Percentiles rank a stretch among this genome's conserved stretches.
phyloP scores from a whole-genome alignment of 805 yeast genomes.

The Monosporozyma aerobia region DNA sequence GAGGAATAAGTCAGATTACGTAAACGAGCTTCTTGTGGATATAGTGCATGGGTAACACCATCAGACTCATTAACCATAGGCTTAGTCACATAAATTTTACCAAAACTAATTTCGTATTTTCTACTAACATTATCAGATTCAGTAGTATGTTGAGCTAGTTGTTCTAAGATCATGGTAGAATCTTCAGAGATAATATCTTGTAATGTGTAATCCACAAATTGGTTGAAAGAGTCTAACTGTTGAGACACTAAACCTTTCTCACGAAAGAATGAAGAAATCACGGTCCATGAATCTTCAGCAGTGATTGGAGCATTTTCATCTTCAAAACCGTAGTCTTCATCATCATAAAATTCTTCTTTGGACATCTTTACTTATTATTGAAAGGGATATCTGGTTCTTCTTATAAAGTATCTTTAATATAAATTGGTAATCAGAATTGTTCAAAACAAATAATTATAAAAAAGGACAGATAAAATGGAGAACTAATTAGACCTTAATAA shows the following conservation, averaged over 20 bases:
- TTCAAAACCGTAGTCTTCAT: conserved; percentile 67
- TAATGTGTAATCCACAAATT: conserved; percentile 90
- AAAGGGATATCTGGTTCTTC: not conserved
- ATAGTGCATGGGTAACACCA: conserved; percentile 98
- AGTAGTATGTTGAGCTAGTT: conserved; percentile 94
- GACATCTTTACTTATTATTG: conserved; percentile 5
- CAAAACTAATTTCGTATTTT: conserved; percentile 94
- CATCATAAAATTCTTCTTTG: conserved; percentile 24
- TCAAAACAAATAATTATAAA: not conserved
- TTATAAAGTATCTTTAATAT: not conserved
- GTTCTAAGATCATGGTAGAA: conserved; percentile 86
- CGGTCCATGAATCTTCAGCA: conserved; percentile 99
- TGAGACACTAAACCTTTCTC: conserved; percentile 96
- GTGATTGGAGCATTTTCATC: conserved; percentile 68
- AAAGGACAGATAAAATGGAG: not conserved
- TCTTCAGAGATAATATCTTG: conserved; percentile 97
- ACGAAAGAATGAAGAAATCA: conserved; percentile 89
- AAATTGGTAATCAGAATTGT: not conserved
- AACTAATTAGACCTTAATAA: not conserved
- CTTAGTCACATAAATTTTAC: conserved; percentile 89
- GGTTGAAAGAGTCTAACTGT: conserved; percentile 96
- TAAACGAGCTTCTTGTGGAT: conserved; percentile 96
- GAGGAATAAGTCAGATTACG: conserved; percentile 95
- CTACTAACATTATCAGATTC: conserved; percentile 84
- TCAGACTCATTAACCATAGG: conserved; percentile 99